These are phyloP conservation scores for Grosmannia serpens DNA, from an alignment of 2,329 filamentous ascomycete genomes.

Conservation along the genomic window DNA sequence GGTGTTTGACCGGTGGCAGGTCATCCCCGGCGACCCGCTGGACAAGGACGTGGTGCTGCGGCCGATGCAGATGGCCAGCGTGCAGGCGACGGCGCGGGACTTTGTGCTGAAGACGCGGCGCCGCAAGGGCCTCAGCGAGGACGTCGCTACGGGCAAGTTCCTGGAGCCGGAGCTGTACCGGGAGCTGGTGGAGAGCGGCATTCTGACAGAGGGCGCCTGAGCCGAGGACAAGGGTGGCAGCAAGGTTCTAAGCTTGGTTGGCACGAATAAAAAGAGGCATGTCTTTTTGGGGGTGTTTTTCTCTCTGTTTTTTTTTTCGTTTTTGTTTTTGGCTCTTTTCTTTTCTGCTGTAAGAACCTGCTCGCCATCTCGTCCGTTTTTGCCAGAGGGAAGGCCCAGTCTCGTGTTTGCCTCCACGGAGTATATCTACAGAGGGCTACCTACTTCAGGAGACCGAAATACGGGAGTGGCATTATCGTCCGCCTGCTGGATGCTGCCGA, in stretches of 20 bases:
- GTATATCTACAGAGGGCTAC: no score
- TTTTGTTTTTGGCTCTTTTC: background rate
- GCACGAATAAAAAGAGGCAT: no score
- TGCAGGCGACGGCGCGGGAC: constrained; percentile 83
- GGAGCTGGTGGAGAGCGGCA: constrained; percentile 52
- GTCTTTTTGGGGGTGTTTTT: no score
- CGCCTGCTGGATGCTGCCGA: background rate
- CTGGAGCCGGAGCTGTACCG: constrained; percentile 89
- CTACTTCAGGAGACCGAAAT: no score
- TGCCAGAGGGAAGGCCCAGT: no score
- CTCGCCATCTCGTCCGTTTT: no score
- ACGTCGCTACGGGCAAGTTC: constrained; percentile 92
- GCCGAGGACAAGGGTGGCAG: background rate
- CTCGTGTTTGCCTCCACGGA: no score
- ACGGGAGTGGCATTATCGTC: no score
- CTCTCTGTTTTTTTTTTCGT: no score
- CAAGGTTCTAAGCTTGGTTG: no score
- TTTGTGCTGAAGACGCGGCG: constrained; percentile 93
- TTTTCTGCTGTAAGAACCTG: no score
- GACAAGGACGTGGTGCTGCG: constrained; percentile 74
- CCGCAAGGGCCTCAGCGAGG: constrained; percentile 88
- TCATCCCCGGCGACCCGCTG: constrained; percentile 90
- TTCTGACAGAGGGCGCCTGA: constrained; percentile 1
- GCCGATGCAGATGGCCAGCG: constrained; percentile 76
- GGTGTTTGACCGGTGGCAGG: constrained; percentile 91